Conservation (phyloP, 768 basidiomycete species). For the Kondoa malvinella region DNA sequence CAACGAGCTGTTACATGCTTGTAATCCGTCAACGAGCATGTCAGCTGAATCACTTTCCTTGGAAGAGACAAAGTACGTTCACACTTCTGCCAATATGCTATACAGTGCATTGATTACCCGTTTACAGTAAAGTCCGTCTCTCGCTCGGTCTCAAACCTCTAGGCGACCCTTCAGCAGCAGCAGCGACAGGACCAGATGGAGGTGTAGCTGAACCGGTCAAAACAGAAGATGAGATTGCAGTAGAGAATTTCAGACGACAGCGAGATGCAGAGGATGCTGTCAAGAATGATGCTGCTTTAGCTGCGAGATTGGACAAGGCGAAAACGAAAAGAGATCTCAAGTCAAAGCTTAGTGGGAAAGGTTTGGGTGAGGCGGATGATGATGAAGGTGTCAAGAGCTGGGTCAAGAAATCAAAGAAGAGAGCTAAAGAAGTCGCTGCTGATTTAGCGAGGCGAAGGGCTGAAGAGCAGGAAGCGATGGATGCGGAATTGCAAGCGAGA, state of each 20-base stretch:
- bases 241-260: constrained; percentile 62
- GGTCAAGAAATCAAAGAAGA: constrained; percentile 81
- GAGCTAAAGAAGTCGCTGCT: constrained; percentile 62
- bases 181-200: constrained; percentile 35
- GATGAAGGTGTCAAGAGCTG: constrained; percentile 47
- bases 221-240: constrained; percentile 45
- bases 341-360: constrained; percentile 75
- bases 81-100: background rate
- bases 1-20: background rate
- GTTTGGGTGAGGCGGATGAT: constrained; percentile 57
- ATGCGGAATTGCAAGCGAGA: constrained; percentile 29
- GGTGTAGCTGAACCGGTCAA: constrained; percentile 14
- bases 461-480: constrained; percentile 64
- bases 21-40: background rate
- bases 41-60: constrained; percentile 50
- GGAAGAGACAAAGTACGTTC: constrained; percentile 58
- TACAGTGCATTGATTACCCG: background rate
- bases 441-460: constrained; percentile 37
- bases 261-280: constrained; percentile 54
- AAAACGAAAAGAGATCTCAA: constrained; percentile 85
- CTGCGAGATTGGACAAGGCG: constrained; percentile 68
- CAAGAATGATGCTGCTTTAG: constrained; percentile 56
- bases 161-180: constrained; percentile 56
- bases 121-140: constrained; percentile 59
- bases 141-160: constrained; percentile 85